phyloP scores from a whole-genome alignment of 805 yeast genomes.

The Ogataea salicorniae region DNA sequence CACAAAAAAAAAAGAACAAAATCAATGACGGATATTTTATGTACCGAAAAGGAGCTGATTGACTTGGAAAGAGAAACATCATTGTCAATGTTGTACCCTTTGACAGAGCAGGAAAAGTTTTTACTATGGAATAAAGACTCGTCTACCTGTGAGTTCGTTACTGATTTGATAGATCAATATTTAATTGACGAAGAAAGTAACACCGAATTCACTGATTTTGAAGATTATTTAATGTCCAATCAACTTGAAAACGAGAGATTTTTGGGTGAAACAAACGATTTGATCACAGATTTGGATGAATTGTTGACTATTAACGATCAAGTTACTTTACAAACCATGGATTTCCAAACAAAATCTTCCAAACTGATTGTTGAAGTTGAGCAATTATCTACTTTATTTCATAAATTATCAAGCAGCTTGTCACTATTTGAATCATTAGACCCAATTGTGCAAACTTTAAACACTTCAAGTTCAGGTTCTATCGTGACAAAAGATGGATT shows the following conservation, averaged over 20 bases:
- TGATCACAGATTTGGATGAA: conserved; percentile 41
- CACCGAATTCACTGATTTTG: conserved; percentile 32
- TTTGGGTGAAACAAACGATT: conserved; percentile 38
- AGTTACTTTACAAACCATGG: conserved; percentile 57
- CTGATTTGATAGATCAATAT: conserved; percentile 36
- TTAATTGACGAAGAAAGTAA: conserved; percentile 35
- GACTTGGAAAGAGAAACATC: neutral
- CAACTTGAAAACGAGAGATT: conserved; percentile 32
- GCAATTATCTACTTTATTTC: conserved; percentile 36
- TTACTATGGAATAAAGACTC: conserved; percentile 32
- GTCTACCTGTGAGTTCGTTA: conserved; percentile 35
- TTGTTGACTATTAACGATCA: conserved; percentile 49
- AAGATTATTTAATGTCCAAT: conserved; percentile 28
- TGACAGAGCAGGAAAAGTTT: conserved; percentile 34
- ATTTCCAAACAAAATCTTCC: conserved; percentile 55
- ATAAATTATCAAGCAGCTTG: conserved; percentile 44
- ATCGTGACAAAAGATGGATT: conserved; percentile 59
- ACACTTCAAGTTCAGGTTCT: conserved; percentile 60
- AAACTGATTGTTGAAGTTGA: conserved; percentile 43
- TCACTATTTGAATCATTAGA: conserved; percentile 67
- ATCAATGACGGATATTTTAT: conserved; percentile 3
- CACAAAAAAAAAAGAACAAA: conserved; percentile 8
- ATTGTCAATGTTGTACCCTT: conserved; percentile 28
- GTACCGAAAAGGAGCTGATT: neutral
- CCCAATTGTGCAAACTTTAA: conserved; percentile 58